Conservation (phyloP, 305 asterid species). For the Solanum aculeatissimum region DNA sequence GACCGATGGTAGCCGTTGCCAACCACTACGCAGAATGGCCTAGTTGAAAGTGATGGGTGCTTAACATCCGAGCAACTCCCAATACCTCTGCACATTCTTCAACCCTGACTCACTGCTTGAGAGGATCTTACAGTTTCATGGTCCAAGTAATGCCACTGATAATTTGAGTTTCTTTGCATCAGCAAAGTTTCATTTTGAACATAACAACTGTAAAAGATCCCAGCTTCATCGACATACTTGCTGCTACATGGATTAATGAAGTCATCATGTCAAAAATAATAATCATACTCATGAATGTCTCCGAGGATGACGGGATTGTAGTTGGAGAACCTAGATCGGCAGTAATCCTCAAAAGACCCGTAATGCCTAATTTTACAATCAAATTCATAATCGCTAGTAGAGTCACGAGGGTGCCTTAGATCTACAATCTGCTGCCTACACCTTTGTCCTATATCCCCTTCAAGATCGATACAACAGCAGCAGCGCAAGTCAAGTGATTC, state of each 20-base stretch:
- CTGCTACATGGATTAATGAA: neutral
- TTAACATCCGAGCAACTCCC: neutral
- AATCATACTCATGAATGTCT: neutral
- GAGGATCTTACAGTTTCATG: neutral
- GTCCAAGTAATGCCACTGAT: neutral
- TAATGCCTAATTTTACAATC: neutral
- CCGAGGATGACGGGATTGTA: neutral
- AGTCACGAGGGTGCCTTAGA: conserved; percentile 4
- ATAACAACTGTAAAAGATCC: neutral
- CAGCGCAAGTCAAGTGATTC: neutral
- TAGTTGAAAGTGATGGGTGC: too few relatives aligned
- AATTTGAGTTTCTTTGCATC: neutral
- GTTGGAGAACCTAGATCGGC: neutral
- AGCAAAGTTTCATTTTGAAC: neutral
- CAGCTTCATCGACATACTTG: neutral
- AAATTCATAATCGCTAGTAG: neutral
- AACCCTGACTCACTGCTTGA: neutral
- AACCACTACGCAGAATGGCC: too few relatives aligned
- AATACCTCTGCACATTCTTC: neutral
- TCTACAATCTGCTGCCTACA: conserved; percentile 5
- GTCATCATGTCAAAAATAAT: neutral
- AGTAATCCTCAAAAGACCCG: neutral
- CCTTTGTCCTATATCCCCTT: conserved; percentile 8
- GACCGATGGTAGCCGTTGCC: too few relatives aligned
- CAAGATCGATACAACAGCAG: neutral